Evolutionary conservation across 2,329 filamentous ascomycete genomes (phyloP), one percentile per base, ranked within the genome.

Genomic region (Colletotrichum sidae): DNA sequence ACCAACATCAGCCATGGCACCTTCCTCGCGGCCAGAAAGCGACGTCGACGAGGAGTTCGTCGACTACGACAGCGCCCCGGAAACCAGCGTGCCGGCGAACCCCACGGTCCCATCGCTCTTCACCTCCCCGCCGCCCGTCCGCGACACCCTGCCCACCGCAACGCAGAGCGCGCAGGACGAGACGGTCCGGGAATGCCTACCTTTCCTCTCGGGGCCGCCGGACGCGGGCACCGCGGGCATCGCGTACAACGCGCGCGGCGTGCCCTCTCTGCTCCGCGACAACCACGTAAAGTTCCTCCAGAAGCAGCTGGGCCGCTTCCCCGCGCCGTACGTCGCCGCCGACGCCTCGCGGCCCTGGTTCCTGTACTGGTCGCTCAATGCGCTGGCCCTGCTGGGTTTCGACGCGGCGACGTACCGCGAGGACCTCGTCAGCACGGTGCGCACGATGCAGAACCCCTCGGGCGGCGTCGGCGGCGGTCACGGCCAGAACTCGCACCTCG

Each of bases 391-490:
- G 39, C 81, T 99, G 54, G 94, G 93, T 52, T 88, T 94, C 74
- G 92, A 97, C 75, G 82, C 87, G 52, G 78, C 78, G 38, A 78
- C 88, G 44, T 95, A 93, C 77, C 87, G 90, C 60, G 81, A 91
- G 69, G 84, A 86, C 79, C 87, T 95, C 64, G 81, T 92, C 55
- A 86, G 89, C 66, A 97, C 94, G 7, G 90, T 96, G 55, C 85
- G 84, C 52, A 88, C 92, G 49, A 90, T 95, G 79, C 96, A 98
- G 79, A 96, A 97, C 77, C 77, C 83, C 25, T 84, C 84, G 13
- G 96, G 96, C 55, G 96, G 96, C 2, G 97, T 97, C 76, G 96
- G 94, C 56, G 96, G 95, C 68, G 94, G 96, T n/a, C 91, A 94
- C 76, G 94, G 95, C 35, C 96, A 98, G 75, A 84, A 88, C 70